Percentiles rank a stretch among this genome's conserved stretches.
phyloP scores from a whole-genome alignment of 169 alveolate species.

The Cryptosporidium parvum region DNA sequence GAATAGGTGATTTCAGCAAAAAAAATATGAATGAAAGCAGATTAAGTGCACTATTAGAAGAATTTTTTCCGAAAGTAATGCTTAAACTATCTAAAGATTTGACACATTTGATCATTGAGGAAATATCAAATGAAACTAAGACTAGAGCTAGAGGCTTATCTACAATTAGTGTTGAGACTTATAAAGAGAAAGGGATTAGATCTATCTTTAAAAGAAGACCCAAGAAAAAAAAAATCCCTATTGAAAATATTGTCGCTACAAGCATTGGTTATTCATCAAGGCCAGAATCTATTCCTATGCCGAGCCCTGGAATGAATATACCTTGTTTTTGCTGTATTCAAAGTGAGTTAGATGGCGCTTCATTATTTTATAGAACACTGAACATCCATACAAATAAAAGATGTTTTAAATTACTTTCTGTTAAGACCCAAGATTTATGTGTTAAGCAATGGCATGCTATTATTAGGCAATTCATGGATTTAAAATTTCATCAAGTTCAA shows the following conservation, averaged over 20 bases:
- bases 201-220: neutral
- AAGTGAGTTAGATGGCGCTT: slow-evolving; percentile 26
- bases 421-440: slow-evolving; percentile 23
- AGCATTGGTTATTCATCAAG: slow-evolving; percentile 30
- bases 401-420: slow-evolving; percentile 31
- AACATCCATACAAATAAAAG: slow-evolving; percentile 39
- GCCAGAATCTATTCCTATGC: slow-evolving; percentile 41
- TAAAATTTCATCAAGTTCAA: slow-evolving; percentile 8
- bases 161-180: neutral
- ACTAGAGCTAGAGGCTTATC: neutral
- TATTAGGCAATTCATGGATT: slow-evolving; percentile 56
- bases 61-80: slow-evolving; percentile 46
- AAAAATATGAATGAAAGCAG: neutral
- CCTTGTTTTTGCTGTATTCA: slow-evolving; percentile 47
- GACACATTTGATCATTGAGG: slow-evolving; percentile 8
- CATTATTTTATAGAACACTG: slow-evolving; percentile 38
- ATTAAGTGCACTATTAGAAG: neutral
- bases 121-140: neutral
- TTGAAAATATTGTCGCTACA: slow-evolving; percentile 23
- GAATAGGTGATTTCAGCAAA: neutral
- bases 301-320: neutral
- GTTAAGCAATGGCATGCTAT: slow-evolving; percentile 59
- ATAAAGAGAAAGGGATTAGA: neutral
- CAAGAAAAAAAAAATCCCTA: slow-evolving; percentile 26
- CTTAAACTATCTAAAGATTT: slow-evolving; percentile 29